Evolutionary conservation across 83 land plant genomes (phyloP), one percentile per base, ranked within the genome.

Genomic region (Larix sibirica): DNA sequence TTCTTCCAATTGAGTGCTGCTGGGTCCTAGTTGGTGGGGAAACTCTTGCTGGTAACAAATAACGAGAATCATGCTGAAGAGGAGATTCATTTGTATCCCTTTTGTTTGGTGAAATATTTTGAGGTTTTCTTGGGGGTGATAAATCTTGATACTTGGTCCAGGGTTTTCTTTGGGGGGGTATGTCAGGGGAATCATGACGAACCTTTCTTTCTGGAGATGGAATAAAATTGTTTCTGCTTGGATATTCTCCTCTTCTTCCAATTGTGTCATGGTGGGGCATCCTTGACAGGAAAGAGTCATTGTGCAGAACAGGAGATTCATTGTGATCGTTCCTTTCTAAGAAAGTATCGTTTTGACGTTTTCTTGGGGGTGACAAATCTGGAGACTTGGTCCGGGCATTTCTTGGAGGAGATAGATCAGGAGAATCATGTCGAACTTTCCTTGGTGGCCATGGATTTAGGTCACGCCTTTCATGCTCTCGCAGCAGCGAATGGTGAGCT

Each of bases 361-460:
- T 50, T 40, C 88, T 63, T 68, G 90, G 89, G 26, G 86, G 83
- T 31, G 90, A 82, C 71, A 88, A 80, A 81, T 89, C 88, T 62
- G 70, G 62, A 31, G 36, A 65, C 60, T 6, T 58, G 65, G 42
- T 59, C 2, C 21, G 26, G 38, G 24, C 28, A 38, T 73, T 67
- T 59, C 82, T 50, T 8, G 77, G 83, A 4, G 82, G 85, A 65
- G 85, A 83, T 23, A 50, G 74, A 80, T 79, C 85, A 66, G 70
- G 24, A 20, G 76, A 47, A 60, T 81, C 78, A 10, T 83, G 83
- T n/a, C 26, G 74, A 40, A 65, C 60, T 70, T 82, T 91, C 77
- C 90, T 87, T 13, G 89, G 87, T 6, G 89, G 86, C 76, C 87
- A 83, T 79, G 81, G 88, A 71, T 85, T 84, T 36, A n/a, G 18